Percentiles rank a stretch among this genome's conserved stretches.
Conservation (phyloP, 148 eudicot genomes). For the Bassia scoparia region DNA sequence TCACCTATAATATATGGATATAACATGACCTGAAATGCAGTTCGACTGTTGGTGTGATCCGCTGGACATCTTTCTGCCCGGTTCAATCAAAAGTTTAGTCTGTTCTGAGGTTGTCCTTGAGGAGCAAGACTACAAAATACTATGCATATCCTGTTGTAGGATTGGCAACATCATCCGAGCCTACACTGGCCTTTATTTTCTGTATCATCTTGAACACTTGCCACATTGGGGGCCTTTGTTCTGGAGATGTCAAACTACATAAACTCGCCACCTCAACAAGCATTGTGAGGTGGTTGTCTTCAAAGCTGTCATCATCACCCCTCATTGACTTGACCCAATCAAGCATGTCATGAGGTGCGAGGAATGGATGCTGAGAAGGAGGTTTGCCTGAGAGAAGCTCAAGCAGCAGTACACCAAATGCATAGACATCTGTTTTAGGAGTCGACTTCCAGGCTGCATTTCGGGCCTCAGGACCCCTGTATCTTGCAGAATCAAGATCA, state of each 20-base stretch:
- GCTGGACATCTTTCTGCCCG: neutral
- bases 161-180: constrained; percentile 26
- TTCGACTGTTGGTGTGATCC: neutral
- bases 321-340: constrained; percentile 90
- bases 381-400: constrained; percentile 82
- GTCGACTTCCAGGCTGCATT: constrained; percentile 45
- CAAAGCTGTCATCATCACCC: constrained; percentile 49
- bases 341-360: constrained; percentile 64
- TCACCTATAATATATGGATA: neutral
- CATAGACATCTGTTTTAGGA: constrained; percentile 68
- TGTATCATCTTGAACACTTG: constrained; percentile 83
- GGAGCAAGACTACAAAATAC: neutral
- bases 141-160: constrained; percentile 21
- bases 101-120: neutral
- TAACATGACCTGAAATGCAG: neutral
- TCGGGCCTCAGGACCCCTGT: constrained; percentile 71
- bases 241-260: constrained; percentile 72
- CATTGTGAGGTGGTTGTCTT: constrained; percentile 61
- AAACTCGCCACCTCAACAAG: constrained; percentile 69
- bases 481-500: constrained; percentile 60
- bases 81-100: neutral
- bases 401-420: constrained; percentile 70
- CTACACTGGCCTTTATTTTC: constrained; percentile 50
- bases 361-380: constrained; percentile 79
- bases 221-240: constrained; percentile 82